Evolutionary conservation across 2,329 filamentous ascomycete genomes (phyloP).

Genomic region (Escovopsis sp.): DNA sequence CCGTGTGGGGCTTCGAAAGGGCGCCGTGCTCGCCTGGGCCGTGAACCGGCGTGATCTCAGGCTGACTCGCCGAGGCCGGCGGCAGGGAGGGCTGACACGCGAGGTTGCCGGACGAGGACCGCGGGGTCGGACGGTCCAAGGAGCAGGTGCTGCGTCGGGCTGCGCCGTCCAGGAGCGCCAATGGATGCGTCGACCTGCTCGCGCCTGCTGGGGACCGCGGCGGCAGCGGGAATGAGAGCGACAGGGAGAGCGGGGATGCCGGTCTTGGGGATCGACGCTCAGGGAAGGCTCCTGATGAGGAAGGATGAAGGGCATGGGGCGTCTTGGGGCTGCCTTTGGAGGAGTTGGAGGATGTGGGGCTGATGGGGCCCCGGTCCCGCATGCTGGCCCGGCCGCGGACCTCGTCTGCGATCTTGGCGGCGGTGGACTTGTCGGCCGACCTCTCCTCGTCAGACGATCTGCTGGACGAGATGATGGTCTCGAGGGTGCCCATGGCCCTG

Average conservation of each 20-base stretch:
- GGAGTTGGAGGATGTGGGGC: constrained; percentile 17
- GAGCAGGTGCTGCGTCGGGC: constrained; percentile 17
- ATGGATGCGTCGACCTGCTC: constrained; percentile 16
- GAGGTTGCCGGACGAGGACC: constrained; percentile 25
- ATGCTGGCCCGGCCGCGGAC: constrained; percentile 32
- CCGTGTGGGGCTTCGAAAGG: neutral
- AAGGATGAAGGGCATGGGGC: too few relatives aligned
- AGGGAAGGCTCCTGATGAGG: constrained; percentile 14
- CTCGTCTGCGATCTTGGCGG: constrained; percentile 38
- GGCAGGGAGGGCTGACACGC: constrained; percentile 41
- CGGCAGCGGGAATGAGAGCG: too few relatives aligned
- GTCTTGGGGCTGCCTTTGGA: constrained; percentile 1
- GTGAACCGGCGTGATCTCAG: constrained; percentile 27
- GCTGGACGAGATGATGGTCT: constrained; percentile 53
- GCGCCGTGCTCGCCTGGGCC: constrained; percentile 9
- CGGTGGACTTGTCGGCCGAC: constrained; percentile 39
- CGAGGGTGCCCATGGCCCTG: constrained; percentile 44
- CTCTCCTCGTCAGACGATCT: constrained; percentile 48
- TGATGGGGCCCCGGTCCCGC: constrained; percentile 23
- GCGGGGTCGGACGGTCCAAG: constrained; percentile 15
- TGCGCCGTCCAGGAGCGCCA: constrained; percentile 23
- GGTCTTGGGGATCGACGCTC: constrained; percentile 12
- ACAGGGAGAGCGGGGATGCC: constrained; percentile 1
- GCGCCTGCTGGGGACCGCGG: constrained; percentile 6
- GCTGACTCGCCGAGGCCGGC: constrained; percentile 36